Evolutionary conservation across 306 rosid genomes (phyloP).

Genomic region (Corylus heterophylla): DNA sequence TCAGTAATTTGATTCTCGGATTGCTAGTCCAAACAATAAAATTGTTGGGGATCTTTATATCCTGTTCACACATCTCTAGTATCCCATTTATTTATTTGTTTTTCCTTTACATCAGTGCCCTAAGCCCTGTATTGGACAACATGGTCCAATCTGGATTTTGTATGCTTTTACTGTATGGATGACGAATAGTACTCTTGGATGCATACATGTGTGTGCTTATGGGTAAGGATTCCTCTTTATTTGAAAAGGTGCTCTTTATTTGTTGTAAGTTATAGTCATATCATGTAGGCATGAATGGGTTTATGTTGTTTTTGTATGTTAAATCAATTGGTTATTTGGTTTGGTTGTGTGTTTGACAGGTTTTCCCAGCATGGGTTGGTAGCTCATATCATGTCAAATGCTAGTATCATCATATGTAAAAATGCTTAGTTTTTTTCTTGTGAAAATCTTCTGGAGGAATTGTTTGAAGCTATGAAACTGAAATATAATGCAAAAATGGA

Average conservation of each 20-base stretch:
- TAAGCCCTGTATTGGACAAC: neutral
- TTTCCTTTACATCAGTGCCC: neutral
- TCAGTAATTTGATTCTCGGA: too few species aligned
- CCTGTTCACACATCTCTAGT: neutral
- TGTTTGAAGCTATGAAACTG: neutral
- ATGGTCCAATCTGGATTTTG: neutral
- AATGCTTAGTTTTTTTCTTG: too few species aligned
- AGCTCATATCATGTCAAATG: neutral
- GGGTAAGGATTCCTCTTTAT: neutral
- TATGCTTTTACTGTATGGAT: neutral
- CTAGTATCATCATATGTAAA: too few species aligned
- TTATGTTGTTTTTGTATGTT: neutral
- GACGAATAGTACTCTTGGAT: neutral
- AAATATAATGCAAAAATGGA: too few species aligned
- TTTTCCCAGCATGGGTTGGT: neutral
- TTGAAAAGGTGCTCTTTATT: neutral
- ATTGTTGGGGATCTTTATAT: too few species aligned
- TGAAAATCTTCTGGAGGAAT: neutral
- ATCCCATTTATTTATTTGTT: neutral
- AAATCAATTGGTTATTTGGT: neutral
- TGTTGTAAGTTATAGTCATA: neutral
- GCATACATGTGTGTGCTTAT: neutral
- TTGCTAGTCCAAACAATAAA: too few species aligned
- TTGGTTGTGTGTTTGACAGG: neutral
- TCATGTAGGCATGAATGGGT: neutral